Percentiles rank a stretch among this genome's conserved stretches.
Conservation (phyloP, 208 protist genomes). For the Borovskyia barvae region DNA sequence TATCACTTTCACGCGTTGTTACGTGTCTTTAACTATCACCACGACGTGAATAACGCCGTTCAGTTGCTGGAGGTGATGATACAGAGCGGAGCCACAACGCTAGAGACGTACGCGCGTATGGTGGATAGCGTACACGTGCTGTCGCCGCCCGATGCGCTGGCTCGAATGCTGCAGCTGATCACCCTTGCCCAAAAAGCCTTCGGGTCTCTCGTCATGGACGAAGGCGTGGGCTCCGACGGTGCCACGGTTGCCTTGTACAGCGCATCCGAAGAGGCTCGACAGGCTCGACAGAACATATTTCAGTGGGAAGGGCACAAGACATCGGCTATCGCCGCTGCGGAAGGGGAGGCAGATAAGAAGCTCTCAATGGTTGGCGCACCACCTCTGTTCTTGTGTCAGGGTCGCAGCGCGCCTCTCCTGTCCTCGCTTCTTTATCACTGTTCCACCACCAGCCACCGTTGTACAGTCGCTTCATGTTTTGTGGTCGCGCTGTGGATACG, state of each 20-base stretch:
- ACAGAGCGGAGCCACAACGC: conserved; percentile 46
- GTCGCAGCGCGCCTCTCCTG: conserved; percentile 48
- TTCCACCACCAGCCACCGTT: conserved; percentile 27
- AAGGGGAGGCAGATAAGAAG: background rate
- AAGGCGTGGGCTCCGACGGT: conserved; percentile 32
- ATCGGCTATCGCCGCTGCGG: background rate
- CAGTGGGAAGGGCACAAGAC: too few relatives aligned
- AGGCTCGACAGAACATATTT: conserved; percentile 12
- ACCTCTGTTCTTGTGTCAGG: too few relatives aligned
- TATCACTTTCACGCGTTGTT: conserved; percentile 82
- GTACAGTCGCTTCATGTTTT: conserved; percentile 36
- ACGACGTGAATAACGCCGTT: conserved; percentile 61
- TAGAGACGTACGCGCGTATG: conserved; percentile 73
- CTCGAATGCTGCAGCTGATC: conserved; percentile 44
- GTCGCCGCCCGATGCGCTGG: conserved; percentile 47
- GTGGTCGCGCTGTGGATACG: conserved; percentile 80
- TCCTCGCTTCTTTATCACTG: conserved; percentile 79
- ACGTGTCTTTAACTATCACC: conserved; percentile 75
- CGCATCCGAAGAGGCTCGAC: conserved; percentile 9
- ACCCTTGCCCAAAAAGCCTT: conserved; percentile 49
- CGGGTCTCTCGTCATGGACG: conserved; percentile 32
- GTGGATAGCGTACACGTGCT: conserved; percentile 70
- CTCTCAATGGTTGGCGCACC: too few relatives aligned
- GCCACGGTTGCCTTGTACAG: conserved; percentile 41
- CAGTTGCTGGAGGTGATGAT: conserved; percentile 79